phyloP scores from a whole-genome alignment of 2,329 filamentous ascomycete species.

The Nectriaceae sp. region DNA sequence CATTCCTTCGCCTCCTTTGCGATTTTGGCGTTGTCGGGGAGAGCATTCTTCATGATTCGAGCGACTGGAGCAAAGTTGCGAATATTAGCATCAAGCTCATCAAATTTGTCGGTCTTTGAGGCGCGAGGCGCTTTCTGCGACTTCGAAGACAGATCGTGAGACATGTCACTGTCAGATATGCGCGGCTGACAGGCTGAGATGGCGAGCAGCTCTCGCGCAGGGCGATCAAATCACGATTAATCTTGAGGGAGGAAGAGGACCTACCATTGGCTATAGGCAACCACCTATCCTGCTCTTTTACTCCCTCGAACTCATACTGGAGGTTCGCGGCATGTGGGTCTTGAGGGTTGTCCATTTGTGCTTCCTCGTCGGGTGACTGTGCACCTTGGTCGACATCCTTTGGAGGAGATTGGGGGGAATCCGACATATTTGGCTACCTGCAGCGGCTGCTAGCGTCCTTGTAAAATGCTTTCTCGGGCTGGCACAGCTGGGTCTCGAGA shows the following conservation, averaged over 20 bases:
- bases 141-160: slow-evolving; percentile 57
- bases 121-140: slow-evolving; percentile 51
- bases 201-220: slow-evolving; percentile 28
- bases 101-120: slow-evolving; percentile 50
- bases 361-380: slow-evolving; percentile 92
- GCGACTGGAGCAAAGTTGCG: slow-evolving; percentile 94
- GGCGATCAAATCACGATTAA: slow-evolving; percentile 45
- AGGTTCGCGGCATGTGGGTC: slow-evolving; percentile 75
- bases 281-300: slow-evolving; percentile 99
- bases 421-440: slow-evolving; percentile 89
- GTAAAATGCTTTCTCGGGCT: slow-evolving; percentile 58
- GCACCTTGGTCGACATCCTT: slow-evolving; percentile 93
- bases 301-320: slow-evolving; percentile 82
- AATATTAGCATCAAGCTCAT: slow-evolving; percentile 85
- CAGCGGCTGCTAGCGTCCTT: slow-evolving; percentile 64
- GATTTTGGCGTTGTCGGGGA: slow-evolving; percentile 98
- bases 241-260: slow-evolving; percentile 45
- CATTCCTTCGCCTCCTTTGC: slow-evolving; percentile 99
- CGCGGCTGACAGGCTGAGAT: slow-evolving; percentile 33
- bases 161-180: slow-evolving; percentile 54
- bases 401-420: slow-evolving; percentile 79
- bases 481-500: slow-evolving; percentile 54
- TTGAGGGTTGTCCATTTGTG: slow-evolving; percentile 86
- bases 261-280: slow-evolving; percentile 99
- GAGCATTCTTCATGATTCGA: slow-evolving; percentile 96